Evolutionary conservation across 2,329 filamentous ascomycete species (phyloP), one percentile per base, ranked within the genome.

Genomic region (Niveomyces coronatus): DNA sequence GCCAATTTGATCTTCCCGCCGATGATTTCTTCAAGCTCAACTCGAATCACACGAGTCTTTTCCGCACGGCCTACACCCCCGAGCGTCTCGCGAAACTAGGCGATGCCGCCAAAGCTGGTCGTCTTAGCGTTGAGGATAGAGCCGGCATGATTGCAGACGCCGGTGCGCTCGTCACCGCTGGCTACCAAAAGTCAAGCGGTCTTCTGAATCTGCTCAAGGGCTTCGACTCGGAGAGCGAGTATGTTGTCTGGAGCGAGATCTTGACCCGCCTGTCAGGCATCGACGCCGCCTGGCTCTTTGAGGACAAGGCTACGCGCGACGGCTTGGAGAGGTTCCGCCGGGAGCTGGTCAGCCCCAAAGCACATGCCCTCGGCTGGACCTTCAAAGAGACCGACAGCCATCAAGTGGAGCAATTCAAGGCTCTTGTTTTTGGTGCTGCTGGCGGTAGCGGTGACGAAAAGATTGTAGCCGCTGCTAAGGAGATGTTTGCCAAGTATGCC

Each of bases 1-100:
- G 69, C 33, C 75, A 79, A 44, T 85, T 93, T 64, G 79, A 85
- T 62, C 58, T 95, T 18, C 74, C 82, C 15, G 76, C 82, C 52
- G 64, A 81, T 37, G 85, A 94, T 52, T 95, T 96, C 64, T 96
- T 83, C 77, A 96, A 96, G 71, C 68, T 96, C 44, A 96, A 96
- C 55, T 87, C 89, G 13, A 87, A 95, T 55, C 89, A 95, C 60
- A 88, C 86, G 16, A 85, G 85, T 47, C 80, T 95, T 46, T 96
- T 93, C 68, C 79, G 89, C 43, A 95, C 88, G 1, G 85, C 81
- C 1, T 96, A 96, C 64, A 71, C 78, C 3, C 82, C 86, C 2
- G 81, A 85, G 51, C 81, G 89, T 24, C 74, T 96, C 31, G 71
- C 79, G 49, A 94, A 94, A 68, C 79, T 96, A 26, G 89, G 89